Conservation (phyloP, 495 filamentous ascomycete genomes). For the Podospora appendiculata region DNA sequence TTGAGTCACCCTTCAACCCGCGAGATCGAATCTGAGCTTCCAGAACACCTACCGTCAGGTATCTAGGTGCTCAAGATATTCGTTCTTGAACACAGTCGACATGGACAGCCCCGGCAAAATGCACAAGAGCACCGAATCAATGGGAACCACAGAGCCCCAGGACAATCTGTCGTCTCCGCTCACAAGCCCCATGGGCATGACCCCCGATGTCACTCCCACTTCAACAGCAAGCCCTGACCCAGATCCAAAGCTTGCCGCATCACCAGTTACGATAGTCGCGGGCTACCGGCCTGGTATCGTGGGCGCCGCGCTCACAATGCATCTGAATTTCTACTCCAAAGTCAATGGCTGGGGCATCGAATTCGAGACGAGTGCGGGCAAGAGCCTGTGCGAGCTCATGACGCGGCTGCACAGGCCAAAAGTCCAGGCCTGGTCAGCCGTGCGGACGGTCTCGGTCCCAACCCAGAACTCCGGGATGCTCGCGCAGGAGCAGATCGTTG, state of each 20-base stretch:
- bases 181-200: too few species aligned
- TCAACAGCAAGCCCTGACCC: not conserved
- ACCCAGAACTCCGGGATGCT: not conserved
- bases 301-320: constrained; percentile 22
- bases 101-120: too few species aligned
- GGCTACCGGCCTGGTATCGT: constrained; percentile 29
- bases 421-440: constrained; percentile 22
- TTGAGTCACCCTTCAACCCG: too few species aligned
- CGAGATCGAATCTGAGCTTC: too few species aligned
- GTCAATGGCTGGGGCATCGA: constrained; percentile 11
- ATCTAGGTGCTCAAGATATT: too few species aligned
- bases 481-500: constrained; percentile 12
- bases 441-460: constrained; percentile 2
- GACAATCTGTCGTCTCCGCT: too few species aligned
- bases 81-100: too few species aligned
- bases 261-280: constrained; percentile 8
- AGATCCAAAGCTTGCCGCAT: not conserved
- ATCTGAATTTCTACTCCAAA: constrained; percentile 19
- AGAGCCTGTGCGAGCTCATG: constrained; percentile 9
- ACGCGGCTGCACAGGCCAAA: constrained; percentile 10
- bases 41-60: too few species aligned
- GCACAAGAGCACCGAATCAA: too few species aligned
- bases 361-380: constrained; percentile 17
- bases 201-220: not conserved
- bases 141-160: too few species aligned